Conservation (phyloP, 2,329 filamentous ascomycete species). For the Colletotrichum lini region DNA sequence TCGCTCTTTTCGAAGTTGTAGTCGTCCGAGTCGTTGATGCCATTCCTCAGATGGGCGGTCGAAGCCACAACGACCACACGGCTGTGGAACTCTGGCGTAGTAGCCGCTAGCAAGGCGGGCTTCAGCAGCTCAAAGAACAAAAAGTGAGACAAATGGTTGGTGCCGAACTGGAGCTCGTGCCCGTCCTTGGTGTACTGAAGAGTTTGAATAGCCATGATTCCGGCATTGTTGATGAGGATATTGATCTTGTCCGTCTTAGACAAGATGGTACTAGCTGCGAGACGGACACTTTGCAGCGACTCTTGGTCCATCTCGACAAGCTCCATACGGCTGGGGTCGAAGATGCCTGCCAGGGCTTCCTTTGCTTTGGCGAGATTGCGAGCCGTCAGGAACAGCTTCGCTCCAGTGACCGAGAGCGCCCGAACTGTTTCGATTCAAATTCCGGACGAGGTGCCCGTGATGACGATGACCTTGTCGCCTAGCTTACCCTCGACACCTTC, state of each 20-base stretch:
- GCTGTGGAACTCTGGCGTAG: slow-evolving; percentile 54
- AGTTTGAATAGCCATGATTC: slow-evolving; percentile 53
- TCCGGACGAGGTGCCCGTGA: no score
- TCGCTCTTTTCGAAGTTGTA: slow-evolving; percentile 37
- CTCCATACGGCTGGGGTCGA: background rate
- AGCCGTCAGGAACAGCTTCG: no score
- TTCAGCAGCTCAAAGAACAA: slow-evolving; percentile 49
- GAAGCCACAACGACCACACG: slow-evolving; percentile 63
- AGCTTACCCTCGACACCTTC: slow-evolving; percentile 47
- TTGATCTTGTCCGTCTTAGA: slow-evolving; percentile 49
- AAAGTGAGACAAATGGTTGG: slow-evolving; percentile 49
- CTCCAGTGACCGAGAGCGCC: no score
- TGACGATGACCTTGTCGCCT: slow-evolving; percentile 52
- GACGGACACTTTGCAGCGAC: slow-evolving; percentile 1
- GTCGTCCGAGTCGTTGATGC: slow-evolving; percentile 48
- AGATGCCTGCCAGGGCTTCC: background rate
- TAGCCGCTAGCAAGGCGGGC: slow-evolving; percentile 19
- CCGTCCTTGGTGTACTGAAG: slow-evolving; percentile 43
- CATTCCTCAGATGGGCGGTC: slow-evolving; percentile 52
- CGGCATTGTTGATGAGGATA: slow-evolving; percentile 60
- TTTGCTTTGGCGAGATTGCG: background rate
- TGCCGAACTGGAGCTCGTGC: slow-evolving; percentile 46
- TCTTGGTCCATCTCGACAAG: slow-evolving; percentile 8
- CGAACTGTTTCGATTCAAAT: no score
- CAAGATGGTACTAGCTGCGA: no score